Conservation (phyloP, 148 eudicot genomes). For the Silene uniflora region DNA sequence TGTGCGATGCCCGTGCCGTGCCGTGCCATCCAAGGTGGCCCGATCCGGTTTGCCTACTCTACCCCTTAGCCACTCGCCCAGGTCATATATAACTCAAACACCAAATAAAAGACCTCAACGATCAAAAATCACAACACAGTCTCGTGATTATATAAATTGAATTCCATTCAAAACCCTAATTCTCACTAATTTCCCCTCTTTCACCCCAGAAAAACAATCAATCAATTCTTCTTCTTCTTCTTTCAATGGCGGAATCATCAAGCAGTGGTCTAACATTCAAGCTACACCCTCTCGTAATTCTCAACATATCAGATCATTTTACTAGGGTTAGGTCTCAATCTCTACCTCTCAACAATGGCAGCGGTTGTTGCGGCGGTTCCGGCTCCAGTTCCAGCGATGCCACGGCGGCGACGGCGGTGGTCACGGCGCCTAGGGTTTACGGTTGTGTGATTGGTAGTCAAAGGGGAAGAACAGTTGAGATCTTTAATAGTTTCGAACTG, state of each 20-base stretch:
- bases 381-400: slow-evolving; percentile 29
- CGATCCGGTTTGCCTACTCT: too few relatives aligned
- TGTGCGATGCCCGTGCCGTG: too few relatives aligned
- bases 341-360: slow-evolving; percentile 17
- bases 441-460: slow-evolving; percentile 89
- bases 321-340: slow-evolving; percentile 71
- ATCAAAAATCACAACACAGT: too few relatives aligned
- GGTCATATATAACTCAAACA: too few relatives aligned
- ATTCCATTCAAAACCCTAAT: neutral
- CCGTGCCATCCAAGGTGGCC: too few relatives aligned
- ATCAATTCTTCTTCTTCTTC: neutral
- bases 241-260: slow-evolving; percentile 66
- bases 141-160: too few relatives aligned
- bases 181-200: neutral
- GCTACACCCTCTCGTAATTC: slow-evolving; percentile 88
- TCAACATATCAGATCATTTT: slow-evolving; percentile 80
- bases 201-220: neutral
- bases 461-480: slow-evolving; percentile 85
- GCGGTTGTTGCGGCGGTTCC: slow-evolving; percentile 9
- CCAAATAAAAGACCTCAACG: too few relatives aligned
- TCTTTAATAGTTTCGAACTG: slow-evolving; percentile 88
- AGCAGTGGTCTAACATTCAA: slow-evolving; percentile 91
- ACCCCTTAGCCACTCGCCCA: too few relatives aligned
- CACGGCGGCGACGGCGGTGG: slow-evolving; percentile 6
- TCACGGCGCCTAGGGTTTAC: slow-evolving; percentile 49